Evolutionary conservation across 352 stramenopile genomes (phyloP).

Genomic region (Globisporangium viniferum): DNA sequence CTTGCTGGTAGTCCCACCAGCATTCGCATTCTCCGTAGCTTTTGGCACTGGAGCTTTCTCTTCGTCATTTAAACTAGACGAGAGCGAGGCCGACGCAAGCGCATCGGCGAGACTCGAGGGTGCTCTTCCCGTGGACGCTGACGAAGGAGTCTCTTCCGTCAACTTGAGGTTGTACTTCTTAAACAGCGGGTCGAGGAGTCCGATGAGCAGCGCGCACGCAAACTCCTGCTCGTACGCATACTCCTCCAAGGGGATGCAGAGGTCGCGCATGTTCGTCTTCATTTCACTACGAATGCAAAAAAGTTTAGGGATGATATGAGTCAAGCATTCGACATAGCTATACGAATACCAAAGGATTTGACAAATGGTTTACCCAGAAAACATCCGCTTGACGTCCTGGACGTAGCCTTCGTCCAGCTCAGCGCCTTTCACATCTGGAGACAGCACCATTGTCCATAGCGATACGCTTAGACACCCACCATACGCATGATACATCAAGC

Average conservation of each 20-base stretch:
- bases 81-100: conserved; percentile 2
- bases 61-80: background rate
- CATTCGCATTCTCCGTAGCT: background rate
- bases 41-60: conserved; percentile 4
- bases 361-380: conserved; percentile 27
- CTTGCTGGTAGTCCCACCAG: background rate
- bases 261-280: conserved; percentile 79
- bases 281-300: conserved; percentile 55
- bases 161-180: conserved; percentile 68
- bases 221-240: conserved; percentile 84
- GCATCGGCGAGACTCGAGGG: conserved; percentile 7
- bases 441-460: background rate
- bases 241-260: conserved; percentile 80
- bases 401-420: conserved; percentile 75
- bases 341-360: too few relatives aligned
- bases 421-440: conserved; percentile 28
- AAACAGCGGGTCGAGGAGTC: conserved; percentile 63
- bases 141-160: conserved; percentile 2
- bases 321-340: too few relatives aligned
- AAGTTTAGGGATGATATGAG: background rate
- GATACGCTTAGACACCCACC: background rate
- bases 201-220: conserved; percentile 62
- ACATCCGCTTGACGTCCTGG: conserved; percentile 57
- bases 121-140: background rate
- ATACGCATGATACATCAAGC: background rate